These are phyloP conservation scores for Nephelium lappaceum DNA, from an alignment of 345 rosid species.

Conservation along the genomic window DNA sequence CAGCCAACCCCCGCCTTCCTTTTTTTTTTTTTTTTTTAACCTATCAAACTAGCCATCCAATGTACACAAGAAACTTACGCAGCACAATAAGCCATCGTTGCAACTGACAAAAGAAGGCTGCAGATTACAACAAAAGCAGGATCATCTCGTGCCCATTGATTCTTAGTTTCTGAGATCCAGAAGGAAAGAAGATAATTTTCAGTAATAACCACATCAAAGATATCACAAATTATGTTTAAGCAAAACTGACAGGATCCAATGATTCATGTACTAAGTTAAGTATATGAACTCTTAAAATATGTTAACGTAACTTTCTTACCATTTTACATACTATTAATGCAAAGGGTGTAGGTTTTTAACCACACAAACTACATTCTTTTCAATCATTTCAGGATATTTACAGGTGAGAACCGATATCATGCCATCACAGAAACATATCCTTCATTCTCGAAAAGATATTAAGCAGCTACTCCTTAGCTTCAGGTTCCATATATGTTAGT, in stretches of 20 bases:
- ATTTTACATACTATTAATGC: neutral
- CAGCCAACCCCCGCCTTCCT: neutral
- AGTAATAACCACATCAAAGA: neutral
- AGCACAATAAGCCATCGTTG: conserved; percentile 90
- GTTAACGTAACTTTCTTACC: neutral
- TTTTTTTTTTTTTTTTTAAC: neutral
- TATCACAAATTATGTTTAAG: conserved; percentile 4
- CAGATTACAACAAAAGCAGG: conserved; percentile 98
- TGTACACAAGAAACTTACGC: conserved; percentile 65
- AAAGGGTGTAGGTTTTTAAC: neutral
- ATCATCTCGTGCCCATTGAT: conserved; percentile 99
- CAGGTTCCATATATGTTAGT: neutral
- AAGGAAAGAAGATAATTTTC: conserved; percentile 15
- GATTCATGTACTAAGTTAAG: neutral
- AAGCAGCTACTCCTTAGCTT: neutral
- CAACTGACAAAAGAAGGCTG: conserved; percentile 77
- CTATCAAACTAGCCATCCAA: neutral
- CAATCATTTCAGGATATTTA: neutral
- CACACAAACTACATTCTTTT: neutral
- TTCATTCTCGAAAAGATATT: neutral
- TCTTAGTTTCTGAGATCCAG: conserved; percentile 84
- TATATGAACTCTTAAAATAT: neutral
- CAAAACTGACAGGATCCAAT: neutral
- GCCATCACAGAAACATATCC: neutral
- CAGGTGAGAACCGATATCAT: too few species aligned